A percentile compares a stretch with the other conserved stretches of the same genome.
Conservation (phyloP, 164 flowering plant species). For the Annona squamosa region DNA sequence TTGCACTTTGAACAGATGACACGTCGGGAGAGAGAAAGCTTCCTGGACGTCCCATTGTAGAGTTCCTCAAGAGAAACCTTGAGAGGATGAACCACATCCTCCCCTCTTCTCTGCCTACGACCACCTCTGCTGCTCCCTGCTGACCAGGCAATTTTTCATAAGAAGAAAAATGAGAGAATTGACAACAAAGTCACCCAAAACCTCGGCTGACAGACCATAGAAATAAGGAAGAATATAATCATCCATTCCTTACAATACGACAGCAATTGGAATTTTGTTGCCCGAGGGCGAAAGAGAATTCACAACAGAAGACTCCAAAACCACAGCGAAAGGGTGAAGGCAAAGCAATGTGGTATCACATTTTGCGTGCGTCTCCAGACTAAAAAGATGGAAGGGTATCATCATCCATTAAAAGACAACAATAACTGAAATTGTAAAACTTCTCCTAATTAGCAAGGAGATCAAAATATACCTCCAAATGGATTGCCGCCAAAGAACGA, state of each 20-base stretch:
- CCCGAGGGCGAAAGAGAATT: no score
- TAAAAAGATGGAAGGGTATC: not conserved
- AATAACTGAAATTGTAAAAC: not conserved
- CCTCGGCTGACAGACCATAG: not conserved
- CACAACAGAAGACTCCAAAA: no score
- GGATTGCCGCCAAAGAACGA: slow-evolving; percentile 46
- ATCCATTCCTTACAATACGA: not conserved
- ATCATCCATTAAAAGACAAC: not conserved
- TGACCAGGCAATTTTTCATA: not conserved
- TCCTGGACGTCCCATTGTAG: slow-evolving; percentile 60
- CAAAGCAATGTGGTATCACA: no score
- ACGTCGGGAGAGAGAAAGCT: slow-evolving; percentile 51
- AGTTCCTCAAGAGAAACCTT: slow-evolving; percentile 63
- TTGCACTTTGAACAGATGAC: slow-evolving; percentile 50
- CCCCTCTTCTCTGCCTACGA: slow-evolving; percentile 54
- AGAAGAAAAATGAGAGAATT: not conserved
- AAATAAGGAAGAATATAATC: not conserved
- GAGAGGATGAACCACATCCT: slow-evolving; percentile 53
- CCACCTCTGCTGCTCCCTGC: slow-evolving; percentile 41
- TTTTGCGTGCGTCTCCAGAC: not conserved
- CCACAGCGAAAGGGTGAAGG: no score
- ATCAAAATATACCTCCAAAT: slow-evolving; percentile 27
- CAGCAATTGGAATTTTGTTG: no score
- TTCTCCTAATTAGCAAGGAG: not conserved
- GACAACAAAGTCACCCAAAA: no score